Conservation (phyloP, 164 flowering plant species). For the Stephania yunnanensis region DNA sequence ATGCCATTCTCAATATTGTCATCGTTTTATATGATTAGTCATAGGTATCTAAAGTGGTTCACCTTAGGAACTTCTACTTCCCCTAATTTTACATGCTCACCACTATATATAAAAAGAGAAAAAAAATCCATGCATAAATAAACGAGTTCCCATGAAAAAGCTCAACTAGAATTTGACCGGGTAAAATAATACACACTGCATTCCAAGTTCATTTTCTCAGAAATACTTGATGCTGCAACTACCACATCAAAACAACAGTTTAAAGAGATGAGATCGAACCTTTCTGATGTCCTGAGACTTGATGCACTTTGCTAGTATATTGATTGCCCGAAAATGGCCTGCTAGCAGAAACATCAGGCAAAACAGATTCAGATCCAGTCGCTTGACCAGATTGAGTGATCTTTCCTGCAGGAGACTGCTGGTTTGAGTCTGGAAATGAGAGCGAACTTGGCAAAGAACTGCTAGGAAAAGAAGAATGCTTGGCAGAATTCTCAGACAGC, state of each 20-base stretch:
- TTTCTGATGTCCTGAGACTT: constrained; percentile 64
- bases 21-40: too few relatives aligned
- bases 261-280: constrained; percentile 31
- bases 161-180: not conserved
- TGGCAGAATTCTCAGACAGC: constrained; percentile 41
- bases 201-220: not conserved
- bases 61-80: too few relatives aligned
- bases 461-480: constrained; percentile 35
- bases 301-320: constrained; percentile 48
- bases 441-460: constrained; percentile 35
- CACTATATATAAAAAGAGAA: not conserved
- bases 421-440: constrained; percentile 35
- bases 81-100: too few relatives aligned
- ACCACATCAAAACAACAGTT: not conserved
- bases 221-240: not conserved
- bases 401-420: constrained; percentile 36
- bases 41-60: too few relatives aligned
- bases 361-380: constrained; percentile 33
- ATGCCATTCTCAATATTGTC: too few relatives aligned
- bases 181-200: not conserved
- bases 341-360: constrained; percentile 27
- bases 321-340: constrained; percentile 46
- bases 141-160: not conserved
- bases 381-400: constrained; percentile 37
- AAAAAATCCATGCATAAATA: not conserved